Conservation (phyloP, 306 rosid genomes). For the Vigna radiata region DNA sequence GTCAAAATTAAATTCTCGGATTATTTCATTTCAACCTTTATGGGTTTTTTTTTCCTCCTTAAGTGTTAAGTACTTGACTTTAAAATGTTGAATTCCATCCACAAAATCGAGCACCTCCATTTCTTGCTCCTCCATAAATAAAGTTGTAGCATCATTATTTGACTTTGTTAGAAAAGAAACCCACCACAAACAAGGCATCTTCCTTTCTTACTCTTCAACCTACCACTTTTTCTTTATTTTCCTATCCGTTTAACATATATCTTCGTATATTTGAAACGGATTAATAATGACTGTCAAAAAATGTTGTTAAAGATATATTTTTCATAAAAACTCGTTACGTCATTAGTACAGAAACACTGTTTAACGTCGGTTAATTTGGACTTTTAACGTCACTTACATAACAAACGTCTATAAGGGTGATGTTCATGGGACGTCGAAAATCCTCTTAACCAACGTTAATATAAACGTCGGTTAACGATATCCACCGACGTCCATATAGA, state of each 20-base stretch:
- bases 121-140: not conserved
- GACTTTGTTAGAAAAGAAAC: slow-evolving; percentile 19
- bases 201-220: slow-evolving; percentile 12
- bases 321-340: no score
- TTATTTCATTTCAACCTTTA: not conserved
- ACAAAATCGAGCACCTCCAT: not conserved
- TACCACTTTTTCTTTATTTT: slow-evolving; percentile 5
- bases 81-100: slow-evolving; percentile 16
- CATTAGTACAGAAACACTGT: no score
- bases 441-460: no score
- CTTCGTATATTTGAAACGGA: no score
- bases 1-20: not conserved
- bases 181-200: slow-evolving; percentile 32
- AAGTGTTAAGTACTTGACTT: not conserved
- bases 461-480: no score
- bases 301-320: no score
- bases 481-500: no score
- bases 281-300: no score
- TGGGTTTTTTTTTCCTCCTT: not conserved
- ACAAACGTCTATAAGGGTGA: no score
- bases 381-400: no score
- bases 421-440: no score
- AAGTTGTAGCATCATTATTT: slow-evolving; percentile 33
- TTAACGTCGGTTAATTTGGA: no score
- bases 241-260: not conserved